These are phyloP conservation scores for Clohesyomyces aquaticus DNA, from an alignment of 495 filamentous ascomycete species.

Conservation along the genomic window DNA sequence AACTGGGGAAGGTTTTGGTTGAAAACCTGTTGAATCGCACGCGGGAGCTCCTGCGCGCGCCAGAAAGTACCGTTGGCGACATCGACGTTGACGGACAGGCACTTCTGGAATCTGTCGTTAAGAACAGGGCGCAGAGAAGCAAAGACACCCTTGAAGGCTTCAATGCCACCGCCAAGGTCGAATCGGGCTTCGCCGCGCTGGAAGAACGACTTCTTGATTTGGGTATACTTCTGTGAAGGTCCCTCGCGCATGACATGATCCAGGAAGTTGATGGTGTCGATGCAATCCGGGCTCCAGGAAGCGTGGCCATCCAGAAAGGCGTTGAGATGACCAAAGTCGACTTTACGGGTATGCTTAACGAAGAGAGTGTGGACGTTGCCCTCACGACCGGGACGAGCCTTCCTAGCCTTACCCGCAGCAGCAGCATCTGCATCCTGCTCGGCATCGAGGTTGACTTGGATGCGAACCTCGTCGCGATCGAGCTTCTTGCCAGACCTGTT, in stretches of 20 bases:
- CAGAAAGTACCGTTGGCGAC: slow-evolving; percentile 80
- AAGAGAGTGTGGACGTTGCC: slow-evolving; percentile 57
- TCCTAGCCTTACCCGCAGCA: slow-evolving; percentile 36
- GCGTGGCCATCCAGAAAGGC: slow-evolving; percentile 65
- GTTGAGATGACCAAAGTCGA: slow-evolving; percentile 67
- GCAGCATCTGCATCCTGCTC: slow-evolving; percentile 50
- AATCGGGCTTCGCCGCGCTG: slow-evolving; percentile 48
- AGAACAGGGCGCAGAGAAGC: slow-evolving; percentile 72
- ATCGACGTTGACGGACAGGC: slow-evolving; percentile 76
- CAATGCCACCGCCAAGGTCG: slow-evolving; percentile 61
- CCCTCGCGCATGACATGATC: slow-evolving; percentile 84
- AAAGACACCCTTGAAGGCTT: slow-evolving; percentile 84
- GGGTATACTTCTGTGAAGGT: slow-evolving; percentile 64
- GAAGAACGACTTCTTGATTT: slow-evolving; percentile 82
- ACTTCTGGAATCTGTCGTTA: slow-evolving; percentile 45
- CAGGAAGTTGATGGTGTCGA: slow-evolving; percentile 86
- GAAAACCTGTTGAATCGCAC: slow-evolving; percentile 42
- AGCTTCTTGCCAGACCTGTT: slow-evolving; percentile 45
- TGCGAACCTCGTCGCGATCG: slow-evolving; percentile 48
- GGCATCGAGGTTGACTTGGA: slow-evolving; percentile 68
- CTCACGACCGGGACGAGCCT: slow-evolving; percentile 1
- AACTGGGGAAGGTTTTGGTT: slow-evolving; percentile 30
- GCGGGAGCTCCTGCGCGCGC: slow-evolving; percentile 45
- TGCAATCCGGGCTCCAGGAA: slow-evolving; percentile 62
- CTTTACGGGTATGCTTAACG: slow-evolving; percentile 60